Evolutionary conservation across 2,329 filamentous ascomycete species (phyloP).

Genomic region (Chalara sp.): DNA sequence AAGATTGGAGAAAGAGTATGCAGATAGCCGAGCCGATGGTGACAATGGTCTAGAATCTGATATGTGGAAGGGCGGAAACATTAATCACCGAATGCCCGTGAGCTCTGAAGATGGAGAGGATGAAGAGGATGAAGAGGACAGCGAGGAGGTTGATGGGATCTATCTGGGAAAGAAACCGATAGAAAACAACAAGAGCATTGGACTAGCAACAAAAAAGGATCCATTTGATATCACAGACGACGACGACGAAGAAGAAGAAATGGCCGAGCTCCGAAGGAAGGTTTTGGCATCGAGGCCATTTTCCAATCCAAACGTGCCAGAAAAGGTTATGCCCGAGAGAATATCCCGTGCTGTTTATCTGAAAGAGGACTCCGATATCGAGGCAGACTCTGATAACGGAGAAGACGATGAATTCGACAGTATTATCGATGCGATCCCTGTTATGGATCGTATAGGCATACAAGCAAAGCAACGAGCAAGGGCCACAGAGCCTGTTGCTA

Average conservation of each 20-base stretch:
- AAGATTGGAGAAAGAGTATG: slow-evolving; percentile 83
- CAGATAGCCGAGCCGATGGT: slow-evolving; percentile 63
- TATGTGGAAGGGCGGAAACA: slow-evolving; percentile 87
- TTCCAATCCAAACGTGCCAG: slow-evolving; percentile 45
- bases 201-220: slow-evolving; percentile 47
- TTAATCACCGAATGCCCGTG: slow-evolving; percentile 56
- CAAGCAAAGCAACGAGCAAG: slow-evolving; percentile 51
- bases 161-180: slow-evolving; percentile 50
- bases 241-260: slow-evolving; percentile 72
- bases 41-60: slow-evolving; percentile 58
- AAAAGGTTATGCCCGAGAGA: slow-evolving; percentile 50
- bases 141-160: slow-evolving; percentile 48
- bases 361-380: slow-evolving; percentile 57
- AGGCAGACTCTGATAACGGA: slow-evolving; percentile 65
- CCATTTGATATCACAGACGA: slow-evolving; percentile 74
- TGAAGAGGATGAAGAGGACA: slow-evolving; percentile 38
- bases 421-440: slow-evolving; percentile 84
- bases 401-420: slow-evolving; percentile 78
- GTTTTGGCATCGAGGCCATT: slow-evolving; percentile 93
- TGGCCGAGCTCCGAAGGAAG: slow-evolving; percentile 84
- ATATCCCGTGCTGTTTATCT: slow-evolving; percentile 51
- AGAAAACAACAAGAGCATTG: slow-evolving; percentile 29
- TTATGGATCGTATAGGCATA: slow-evolving; percentile 79
- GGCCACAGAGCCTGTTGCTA: slow-evolving; percentile 29
- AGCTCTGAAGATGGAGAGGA: slow-evolving; percentile 44